These are phyloP conservation scores for Pseudoneurospora amorphoporcata DNA, from an alignment of 495 filamentous ascomycete genomes.

Conservation along the genomic window DNA sequence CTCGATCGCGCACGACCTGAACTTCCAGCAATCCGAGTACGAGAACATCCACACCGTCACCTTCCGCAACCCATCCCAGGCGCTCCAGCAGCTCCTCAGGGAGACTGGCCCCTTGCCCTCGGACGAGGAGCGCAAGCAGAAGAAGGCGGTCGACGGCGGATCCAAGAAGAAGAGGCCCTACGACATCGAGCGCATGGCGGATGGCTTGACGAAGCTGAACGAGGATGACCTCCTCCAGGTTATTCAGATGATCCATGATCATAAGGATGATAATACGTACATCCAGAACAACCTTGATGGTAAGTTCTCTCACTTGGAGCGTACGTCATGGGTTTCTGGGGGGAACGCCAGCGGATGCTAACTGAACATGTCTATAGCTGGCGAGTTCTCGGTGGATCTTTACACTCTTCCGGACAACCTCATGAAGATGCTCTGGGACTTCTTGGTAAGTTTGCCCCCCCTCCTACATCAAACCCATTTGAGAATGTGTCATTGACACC, in stretches of 20 bases:
- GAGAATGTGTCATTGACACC: not conserved
- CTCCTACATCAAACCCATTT: not conserved
- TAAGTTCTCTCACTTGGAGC: conserved; percentile 30
- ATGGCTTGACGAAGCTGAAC: conserved; percentile 38
- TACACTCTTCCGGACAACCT: conserved; percentile 82
- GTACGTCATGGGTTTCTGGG: not conserved
- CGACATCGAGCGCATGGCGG: conserved; percentile 96
- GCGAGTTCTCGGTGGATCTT: conserved; percentile 97
- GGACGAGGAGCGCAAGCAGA: conserved; percentile 51
- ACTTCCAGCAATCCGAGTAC: conserved; percentile 75
- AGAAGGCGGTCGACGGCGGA: conserved; percentile 44
- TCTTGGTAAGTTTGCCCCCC: conserved; percentile 31
- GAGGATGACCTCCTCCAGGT: conserved; percentile 73
- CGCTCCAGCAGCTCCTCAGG: conserved; percentile 59
- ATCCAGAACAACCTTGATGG: conserved; percentile 95
- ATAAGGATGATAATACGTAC: conserved; percentile 85
- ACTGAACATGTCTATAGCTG: conserved; percentile 45
- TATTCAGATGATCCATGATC: conserved; percentile 95
- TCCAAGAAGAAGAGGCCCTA: conserved; percentile 82
- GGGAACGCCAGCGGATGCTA: not conserved
- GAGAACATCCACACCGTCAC: conserved; percentile 71
- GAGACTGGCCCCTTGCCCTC: conserved; percentile 78
- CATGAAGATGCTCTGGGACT: conserved; percentile 91
- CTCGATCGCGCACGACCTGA: conserved; percentile 75
- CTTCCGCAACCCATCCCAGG: conserved; percentile 87